phyloP scores from a whole-genome alignment of 805 yeast genomes.

The Jamesozyma piceae region DNA sequence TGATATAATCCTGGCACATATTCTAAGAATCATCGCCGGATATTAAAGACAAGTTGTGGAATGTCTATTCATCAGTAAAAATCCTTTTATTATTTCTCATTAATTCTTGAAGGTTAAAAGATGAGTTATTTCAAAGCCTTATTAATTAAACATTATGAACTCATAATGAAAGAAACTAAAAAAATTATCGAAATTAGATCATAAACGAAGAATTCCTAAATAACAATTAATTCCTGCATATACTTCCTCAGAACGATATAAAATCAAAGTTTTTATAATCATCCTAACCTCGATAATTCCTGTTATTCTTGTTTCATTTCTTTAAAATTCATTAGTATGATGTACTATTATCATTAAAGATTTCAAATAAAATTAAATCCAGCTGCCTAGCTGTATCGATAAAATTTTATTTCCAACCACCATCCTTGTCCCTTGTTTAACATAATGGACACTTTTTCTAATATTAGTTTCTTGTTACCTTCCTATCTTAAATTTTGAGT shows the following conservation, averaged over 20 bases:
- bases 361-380: background rate
- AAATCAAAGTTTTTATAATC: conserved; percentile 29
- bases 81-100: no score
- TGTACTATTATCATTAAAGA: no score
- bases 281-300: conserved; percentile 4
- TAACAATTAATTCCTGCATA: conserved; percentile 59
- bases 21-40: conserved; percentile 35
- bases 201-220: conserved; percentile 72
- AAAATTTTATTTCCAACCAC: no score
- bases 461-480: no score
- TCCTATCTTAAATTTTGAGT: no score
- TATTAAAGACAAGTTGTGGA: conserved; percentile 28
- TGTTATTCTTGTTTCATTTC: no score
- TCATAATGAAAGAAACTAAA: conserved; percentile 15
- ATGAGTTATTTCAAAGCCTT: background rate
- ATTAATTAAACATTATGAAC: conserved; percentile 23
- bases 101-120: no score
- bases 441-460: no score
- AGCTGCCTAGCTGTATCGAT: conserved; percentile 4
- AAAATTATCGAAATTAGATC: conserved; percentile 31
- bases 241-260: conserved; percentile 55
- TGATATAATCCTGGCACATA: conserved; percentile 78
- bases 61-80: conserved; percentile 31
- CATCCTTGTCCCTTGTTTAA: no score
- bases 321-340: no score